Percentiles rank a stretch among this genome's conserved stretches.
These are phyloP conservation scores for Suillus decipiens DNA, from an alignment of 768 basidiomycete genomes.

Conservation along the genomic window DNA sequence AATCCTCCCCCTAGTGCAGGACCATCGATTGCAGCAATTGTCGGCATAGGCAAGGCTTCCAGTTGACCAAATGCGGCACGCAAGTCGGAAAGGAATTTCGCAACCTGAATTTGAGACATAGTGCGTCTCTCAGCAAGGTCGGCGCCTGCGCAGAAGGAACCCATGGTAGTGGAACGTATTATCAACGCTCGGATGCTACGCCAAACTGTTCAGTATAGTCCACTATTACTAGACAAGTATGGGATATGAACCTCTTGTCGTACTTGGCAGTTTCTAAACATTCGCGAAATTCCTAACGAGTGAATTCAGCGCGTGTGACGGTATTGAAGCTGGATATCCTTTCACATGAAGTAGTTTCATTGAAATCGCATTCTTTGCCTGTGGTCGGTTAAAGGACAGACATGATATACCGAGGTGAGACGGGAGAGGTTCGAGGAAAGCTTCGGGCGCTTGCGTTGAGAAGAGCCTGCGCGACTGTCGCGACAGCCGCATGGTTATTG, in stretches of 20 bases:
- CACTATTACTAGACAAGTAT: not conserved
- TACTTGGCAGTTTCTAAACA: constrained; percentile 66
- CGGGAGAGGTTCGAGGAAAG: constrained; percentile 50
- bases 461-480: constrained; percentile 16
- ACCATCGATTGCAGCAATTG: constrained; percentile 91
- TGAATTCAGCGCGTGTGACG: constrained; percentile 13
- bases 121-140: constrained; percentile 84
- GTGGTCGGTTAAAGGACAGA: constrained; percentile 78
- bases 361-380: constrained; percentile 88
- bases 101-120: constrained; percentile 76
- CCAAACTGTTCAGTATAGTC: not conserved
- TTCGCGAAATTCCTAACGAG: constrained; percentile 64
- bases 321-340: constrained; percentile 7
- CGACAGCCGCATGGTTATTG: not conserved
- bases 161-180: constrained; percentile 74
- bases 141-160: constrained; percentile 90
- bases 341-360: constrained; percentile 64
- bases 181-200: constrained; percentile 76
- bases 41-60: constrained; percentile 85
- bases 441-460: constrained; percentile 32
- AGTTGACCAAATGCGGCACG: constrained; percentile 71
- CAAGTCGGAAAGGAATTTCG: constrained; percentile 76
- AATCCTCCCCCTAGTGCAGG: constrained; percentile 93
- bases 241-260: constrained; percentile 56
- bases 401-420: constrained; percentile 67